phyloP scores from a whole-genome alignment of 164 flowering plant genomes.

The Berberis vulgaris region DNA sequence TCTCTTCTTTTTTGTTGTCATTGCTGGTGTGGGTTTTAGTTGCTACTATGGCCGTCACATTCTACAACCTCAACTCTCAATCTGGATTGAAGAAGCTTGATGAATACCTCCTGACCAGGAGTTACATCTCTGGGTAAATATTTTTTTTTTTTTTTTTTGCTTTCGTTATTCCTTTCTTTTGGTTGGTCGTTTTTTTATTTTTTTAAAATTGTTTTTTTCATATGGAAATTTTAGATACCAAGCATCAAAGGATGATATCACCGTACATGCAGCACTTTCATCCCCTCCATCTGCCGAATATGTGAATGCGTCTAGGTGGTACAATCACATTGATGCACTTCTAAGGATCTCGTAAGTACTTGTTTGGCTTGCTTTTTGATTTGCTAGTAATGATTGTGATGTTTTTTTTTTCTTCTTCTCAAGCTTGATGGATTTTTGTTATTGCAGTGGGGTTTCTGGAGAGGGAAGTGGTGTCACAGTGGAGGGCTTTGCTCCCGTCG shows the following conservation, averaged over 20 bases:
- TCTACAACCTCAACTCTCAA: slow-evolving; percentile 34
- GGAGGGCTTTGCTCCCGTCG: slow-evolving; percentile 47
- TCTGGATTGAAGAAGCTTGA: slow-evolving; percentile 67
- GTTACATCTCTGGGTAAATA: slow-evolving; percentile 72
- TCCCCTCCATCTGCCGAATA: slow-evolving; percentile 45
- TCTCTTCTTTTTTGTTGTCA: no score
- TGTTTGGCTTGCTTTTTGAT: not conserved
- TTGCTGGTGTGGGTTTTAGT: no score
- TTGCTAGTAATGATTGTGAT: not conserved
- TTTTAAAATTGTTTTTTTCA: not conserved
- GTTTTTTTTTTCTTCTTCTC: not conserved
- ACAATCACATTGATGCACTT: slow-evolving; percentile 71
- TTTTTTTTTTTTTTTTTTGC: not conserved
- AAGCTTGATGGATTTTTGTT: not conserved
- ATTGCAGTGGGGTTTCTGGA: slow-evolving; percentile 67
- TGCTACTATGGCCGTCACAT: slow-evolving; percentile 48
- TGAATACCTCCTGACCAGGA: slow-evolving; percentile 57
- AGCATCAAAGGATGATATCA: slow-evolving; percentile 88
- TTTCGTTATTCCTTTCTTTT: not conserved
- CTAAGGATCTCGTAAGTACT: slow-evolving; percentile 71
- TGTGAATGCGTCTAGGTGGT: slow-evolving; percentile 79
- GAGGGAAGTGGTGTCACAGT: slow-evolving; percentile 76
- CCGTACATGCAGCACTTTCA: slow-evolving; percentile 53
- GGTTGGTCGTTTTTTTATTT: not conserved
- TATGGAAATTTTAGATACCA: slow-evolving; percentile 41